Evolutionary conservation across 1,284 basidiomycete species (phyloP), one percentile per base, ranked within the genome.

Genomic region (Phlebopus sp.): DNA sequence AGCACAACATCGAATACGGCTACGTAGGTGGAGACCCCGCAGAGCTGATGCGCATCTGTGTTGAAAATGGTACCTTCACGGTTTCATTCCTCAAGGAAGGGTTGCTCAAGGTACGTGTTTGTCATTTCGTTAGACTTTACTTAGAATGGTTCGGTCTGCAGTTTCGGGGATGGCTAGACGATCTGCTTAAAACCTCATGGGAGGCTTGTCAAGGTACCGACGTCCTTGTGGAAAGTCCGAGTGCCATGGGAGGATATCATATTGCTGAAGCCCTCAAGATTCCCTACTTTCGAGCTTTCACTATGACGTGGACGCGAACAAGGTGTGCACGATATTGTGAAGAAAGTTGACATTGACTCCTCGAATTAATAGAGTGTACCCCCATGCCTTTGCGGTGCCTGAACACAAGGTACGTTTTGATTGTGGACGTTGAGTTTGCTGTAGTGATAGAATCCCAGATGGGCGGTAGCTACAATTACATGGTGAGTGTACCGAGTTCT

Each of bases 171-270:
- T 99, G 96, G 96, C 75, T 98, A 44, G 96, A 98, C 63, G 96
- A 98, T 62, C 76, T 99, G 4, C 78, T 99, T 30, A 86, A 85
- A 63, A 93, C 92, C 0, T 90, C 93, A 1, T 98, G 93, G 92
- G 83, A 92, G 50, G 95, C 94, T 4, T 99, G 97, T 63, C 92
- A 96, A 70, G 86, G 83, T 17, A 93, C 92, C 0, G 95, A 99
- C 64, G 81, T 98, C 21, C 77, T 99, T 42, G 78, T 99, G 46
- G 96, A 99, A 70, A 92, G 90, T 59, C 96, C 96, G 0, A 94
- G 90, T 62, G 93, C 96, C 5, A 98, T 98, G 88, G 93, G 87
- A n/a, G 96, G 96, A n/a, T 90, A 91, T 52, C 96, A 99, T 59
- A 93, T 99, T 45, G 96, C 96, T 14, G 96, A 99, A 66, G 93